Conservation (phyloP, 176 grass and related monocot genomes). For the Lolium multiflorum region DNA sequence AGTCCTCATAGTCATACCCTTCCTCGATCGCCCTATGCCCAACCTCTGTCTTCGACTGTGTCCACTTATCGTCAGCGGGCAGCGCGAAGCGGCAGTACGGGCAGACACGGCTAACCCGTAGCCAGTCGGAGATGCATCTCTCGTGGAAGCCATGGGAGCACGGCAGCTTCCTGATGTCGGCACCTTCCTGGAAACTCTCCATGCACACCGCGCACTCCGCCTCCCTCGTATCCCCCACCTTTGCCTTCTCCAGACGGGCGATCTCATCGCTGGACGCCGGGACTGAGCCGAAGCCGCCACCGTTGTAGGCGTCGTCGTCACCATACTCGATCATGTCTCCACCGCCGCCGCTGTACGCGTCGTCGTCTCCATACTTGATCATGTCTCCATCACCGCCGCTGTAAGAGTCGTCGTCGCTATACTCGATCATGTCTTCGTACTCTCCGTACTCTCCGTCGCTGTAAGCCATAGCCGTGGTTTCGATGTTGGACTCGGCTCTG, state of each 20-base stretch:
- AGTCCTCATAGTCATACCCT: neutral
- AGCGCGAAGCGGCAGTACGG: conserved; percentile 27
- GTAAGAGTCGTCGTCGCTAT: neutral
- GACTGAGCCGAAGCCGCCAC: neutral
- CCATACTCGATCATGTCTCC: neutral
- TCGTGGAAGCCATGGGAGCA: conserved; percentile 38
- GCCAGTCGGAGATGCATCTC: neutral
- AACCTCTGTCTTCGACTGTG: neutral
- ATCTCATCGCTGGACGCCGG: neutral
- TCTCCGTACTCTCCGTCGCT: neutral
- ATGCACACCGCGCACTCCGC: conserved; percentile 19
- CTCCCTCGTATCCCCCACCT: neutral
- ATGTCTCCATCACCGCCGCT: neutral
- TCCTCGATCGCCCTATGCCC: neutral
- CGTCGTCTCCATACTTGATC: neutral
- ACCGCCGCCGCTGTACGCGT: neutral
- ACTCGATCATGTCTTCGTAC: neutral
- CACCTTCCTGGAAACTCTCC: neutral
- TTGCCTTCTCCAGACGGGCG: neutral
- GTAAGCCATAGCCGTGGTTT: no score
- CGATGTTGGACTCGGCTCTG: no score
- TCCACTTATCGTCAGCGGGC: neutral
- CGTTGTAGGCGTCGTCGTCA: neutral
- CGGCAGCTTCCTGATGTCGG: neutral
- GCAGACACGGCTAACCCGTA: neutral